Conservation (phyloP, 164 flowering plant genomes). For the Aristolochia contorta region DNA sequence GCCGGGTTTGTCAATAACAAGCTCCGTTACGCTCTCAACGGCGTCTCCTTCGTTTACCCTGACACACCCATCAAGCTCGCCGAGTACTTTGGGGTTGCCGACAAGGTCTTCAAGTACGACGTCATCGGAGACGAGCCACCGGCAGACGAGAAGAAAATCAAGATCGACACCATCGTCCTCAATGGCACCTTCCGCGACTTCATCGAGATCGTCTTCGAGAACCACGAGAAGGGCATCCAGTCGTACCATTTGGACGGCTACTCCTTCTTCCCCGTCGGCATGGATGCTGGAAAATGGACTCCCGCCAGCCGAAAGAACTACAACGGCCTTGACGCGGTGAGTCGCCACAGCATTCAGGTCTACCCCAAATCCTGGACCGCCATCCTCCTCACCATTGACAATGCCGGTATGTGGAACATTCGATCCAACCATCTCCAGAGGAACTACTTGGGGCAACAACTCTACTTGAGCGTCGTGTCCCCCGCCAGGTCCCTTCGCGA, state of each 20-base stretch:
- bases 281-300: slow-evolving; percentile 36
- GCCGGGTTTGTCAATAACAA: slow-evolving; percentile 14
- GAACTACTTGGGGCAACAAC: slow-evolving; percentile 37
- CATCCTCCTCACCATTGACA: slow-evolving; percentile 37
- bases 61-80: slow-evolving; percentile 29
- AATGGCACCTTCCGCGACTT: slow-evolving; percentile 30
- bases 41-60: slow-evolving; percentile 18
- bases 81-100: slow-evolving; percentile 24
- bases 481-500: slow-evolving; percentile 35
- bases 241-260: slow-evolving; percentile 39
- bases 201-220: slow-evolving; percentile 47
- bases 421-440: slow-evolving; percentile 26
- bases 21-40: slow-evolving; percentile 31
- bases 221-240: slow-evolving; percentile 35
- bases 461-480: slow-evolving; percentile 36
- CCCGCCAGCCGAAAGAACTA: slow-evolving; percentile 38
- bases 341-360: slow-evolving; percentile 41
- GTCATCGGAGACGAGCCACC: slow-evolving; percentile 25
- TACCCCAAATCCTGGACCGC: slow-evolving; percentile 44
- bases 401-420: slow-evolving; percentile 46
- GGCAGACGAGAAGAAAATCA: neutral
- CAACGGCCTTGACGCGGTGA: slow-evolving; percentile 40
- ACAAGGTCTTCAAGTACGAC: slow-evolving; percentile 25
- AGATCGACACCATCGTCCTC: slow-evolving; percentile 22
- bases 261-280: slow-evolving; percentile 43